phyloP scores from a whole-genome alignment of 164 flowering plant species.

The Nymphaea thermarum region DNA sequence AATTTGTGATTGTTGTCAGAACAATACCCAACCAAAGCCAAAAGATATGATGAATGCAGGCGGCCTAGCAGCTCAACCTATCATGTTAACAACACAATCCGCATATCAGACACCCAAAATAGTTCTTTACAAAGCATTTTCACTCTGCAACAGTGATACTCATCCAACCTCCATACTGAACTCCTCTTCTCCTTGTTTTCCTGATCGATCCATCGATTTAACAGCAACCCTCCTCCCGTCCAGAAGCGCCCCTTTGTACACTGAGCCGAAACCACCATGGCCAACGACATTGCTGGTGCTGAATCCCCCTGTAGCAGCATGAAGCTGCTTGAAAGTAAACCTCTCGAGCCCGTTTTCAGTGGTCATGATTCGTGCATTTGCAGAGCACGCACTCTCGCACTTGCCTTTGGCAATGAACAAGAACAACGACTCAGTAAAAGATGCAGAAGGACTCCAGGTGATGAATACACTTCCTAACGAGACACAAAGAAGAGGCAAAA shows the following conservation, averaged over 20 bases:
- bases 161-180: conserved; percentile 68
- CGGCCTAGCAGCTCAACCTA: conserved; percentile 87
- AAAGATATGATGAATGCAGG: conserved; percentile 65
- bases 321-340: conserved; percentile 86
- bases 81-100: neutral
- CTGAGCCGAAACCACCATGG: conserved; percentile 85
- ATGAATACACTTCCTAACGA: too few relatives aligned
- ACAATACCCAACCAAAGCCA: conserved; percentile 81
- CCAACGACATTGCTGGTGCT: conserved; percentile 82
- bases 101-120: neutral
- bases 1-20: conserved; percentile 57
- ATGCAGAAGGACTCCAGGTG: neutral
- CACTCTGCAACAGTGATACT: neutral
- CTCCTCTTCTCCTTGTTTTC: conserved; percentile 93
- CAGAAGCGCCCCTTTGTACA: conserved; percentile 71
- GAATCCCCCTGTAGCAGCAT: conserved; percentile 83
- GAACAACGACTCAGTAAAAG: too few relatives aligned
- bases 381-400: conserved; percentile 24
- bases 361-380: conserved; percentile 22
- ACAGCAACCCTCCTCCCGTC: conserved; percentile 83
- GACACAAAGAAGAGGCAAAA: too few relatives aligned
- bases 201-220: conserved; percentile 80
- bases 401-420: conserved; percentile 20
- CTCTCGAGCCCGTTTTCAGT: conserved; percentile 58
- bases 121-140: neutral